Percentiles rank a stretch among this genome's conserved stretches.
phyloP scores from a whole-genome alignment of 192 early-diverging fungal species.

The Linnemannia hyalina region DNA sequence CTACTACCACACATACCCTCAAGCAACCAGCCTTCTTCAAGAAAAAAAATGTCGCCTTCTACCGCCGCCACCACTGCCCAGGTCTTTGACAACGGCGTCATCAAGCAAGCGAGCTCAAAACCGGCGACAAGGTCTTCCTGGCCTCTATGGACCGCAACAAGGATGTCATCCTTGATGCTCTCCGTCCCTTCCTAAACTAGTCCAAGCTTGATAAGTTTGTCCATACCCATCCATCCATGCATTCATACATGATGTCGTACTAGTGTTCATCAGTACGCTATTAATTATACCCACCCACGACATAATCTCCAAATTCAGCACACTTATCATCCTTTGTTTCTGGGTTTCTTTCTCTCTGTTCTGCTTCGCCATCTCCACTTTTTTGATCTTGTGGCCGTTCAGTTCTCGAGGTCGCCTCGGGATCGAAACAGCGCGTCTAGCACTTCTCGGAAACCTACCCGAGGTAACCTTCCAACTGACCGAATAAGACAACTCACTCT shows the following conservation, averaged over 20 bases:
- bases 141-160: conserved; percentile 29
- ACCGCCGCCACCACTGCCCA: neutral
- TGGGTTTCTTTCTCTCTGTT: neutral
- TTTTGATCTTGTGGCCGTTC: neutral
- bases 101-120: neutral
- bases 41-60: neutral
- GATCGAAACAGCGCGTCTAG: conserved; percentile 26
- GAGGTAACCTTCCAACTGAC: conserved; percentile 26
- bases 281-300: neutral
- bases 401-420: conserved; percentile 35
- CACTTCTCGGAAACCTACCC: conserved; percentile 26
- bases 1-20: neutral
- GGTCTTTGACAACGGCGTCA: conserved; percentile 12
- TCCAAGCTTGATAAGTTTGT: conserved; percentile 2
- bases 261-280: neutral
- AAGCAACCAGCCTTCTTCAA: neutral
- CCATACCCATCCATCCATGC: neutral
- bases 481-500: conserved; percentile 32
- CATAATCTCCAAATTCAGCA: neutral
- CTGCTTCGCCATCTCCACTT: neutral
- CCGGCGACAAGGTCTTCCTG: conserved; percentile 14
- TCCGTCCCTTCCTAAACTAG: conserved; percentile 11
- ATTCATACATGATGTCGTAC: neutral
- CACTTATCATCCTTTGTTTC: neutral
- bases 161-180: conserved; percentile 19